A percentile compares a stretch with the other conserved stretches of the same genome.
phyloP scores from a whole-genome alignment of 768 basidiomycete genomes.

The Coprinopsis marcescibilis region DNA sequence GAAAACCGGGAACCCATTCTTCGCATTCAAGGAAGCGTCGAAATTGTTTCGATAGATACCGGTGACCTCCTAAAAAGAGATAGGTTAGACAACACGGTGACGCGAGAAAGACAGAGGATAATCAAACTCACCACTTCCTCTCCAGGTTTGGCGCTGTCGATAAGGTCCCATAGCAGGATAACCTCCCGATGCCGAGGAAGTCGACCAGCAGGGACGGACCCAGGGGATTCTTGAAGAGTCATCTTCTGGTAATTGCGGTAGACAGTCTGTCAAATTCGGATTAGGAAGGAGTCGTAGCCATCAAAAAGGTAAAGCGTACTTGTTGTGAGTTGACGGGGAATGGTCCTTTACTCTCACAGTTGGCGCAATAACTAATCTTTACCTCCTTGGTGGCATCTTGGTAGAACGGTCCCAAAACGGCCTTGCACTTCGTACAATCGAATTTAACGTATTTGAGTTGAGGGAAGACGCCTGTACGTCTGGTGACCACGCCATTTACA shows the following conservation, averaged over 20 bases:
- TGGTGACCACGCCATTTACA: conserved; percentile 92
- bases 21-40: conserved; percentile 94
- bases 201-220: conserved; percentile 95
- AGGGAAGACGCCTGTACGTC: conserved; percentile 96
- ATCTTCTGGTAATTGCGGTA: conserved; percentile 99
- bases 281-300: background rate
- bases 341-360: conserved; percentile 92
- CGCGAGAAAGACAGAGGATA: background rate
- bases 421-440: conserved; percentile 91
- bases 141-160: conserved; percentile 96
- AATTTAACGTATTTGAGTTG: conserved; percentile 99
- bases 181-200: conserved; percentile 96
- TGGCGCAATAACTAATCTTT: conserved; percentile 88
- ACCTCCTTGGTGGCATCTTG: conserved; percentile 96
- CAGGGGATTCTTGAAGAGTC: conserved; percentile 97
- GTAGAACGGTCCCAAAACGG: conserved; percentile 94
- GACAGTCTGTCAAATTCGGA: conserved; percentile 60
- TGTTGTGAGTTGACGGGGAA: conserved; percentile 97
- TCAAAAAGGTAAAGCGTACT: conserved; percentile 34
- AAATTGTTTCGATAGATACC: conserved; percentile 99
- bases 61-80: conserved; percentile 74
- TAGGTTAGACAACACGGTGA: conserved; percentile 13
- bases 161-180: conserved; percentile 94
- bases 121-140: conserved; percentile 80
- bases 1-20: conserved; percentile 99